A percentile compares a stretch with the other conserved stretches of the same genome.
phyloP scores from a whole-genome alignment of 352 stramenopile species.

The Halophytophthora batemanensis region DNA sequence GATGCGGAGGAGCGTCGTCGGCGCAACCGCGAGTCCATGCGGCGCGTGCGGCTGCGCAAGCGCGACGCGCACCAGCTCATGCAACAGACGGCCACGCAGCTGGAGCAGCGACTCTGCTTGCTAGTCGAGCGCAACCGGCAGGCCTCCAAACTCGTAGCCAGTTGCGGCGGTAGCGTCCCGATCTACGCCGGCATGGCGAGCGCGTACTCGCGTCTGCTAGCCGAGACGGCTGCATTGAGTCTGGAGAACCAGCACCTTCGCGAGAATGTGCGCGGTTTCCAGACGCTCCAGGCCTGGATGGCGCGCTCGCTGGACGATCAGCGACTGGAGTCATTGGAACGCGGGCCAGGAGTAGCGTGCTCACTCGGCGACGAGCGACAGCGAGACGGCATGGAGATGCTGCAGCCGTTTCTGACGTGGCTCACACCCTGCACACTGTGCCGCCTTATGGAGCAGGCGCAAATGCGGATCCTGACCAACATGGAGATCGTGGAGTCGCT shows the following conservation, averaged over 20 bases:
- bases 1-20: constrained; percentile 21
- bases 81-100: constrained; percentile 10
- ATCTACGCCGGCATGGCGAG: too few species aligned
- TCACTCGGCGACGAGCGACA: not conserved
- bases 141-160: not conserved
- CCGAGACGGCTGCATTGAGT: constrained; percentile 16
- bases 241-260: constrained; percentile 18
- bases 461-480: constrained; percentile 24
- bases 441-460: not conserved
- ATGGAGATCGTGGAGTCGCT: constrained; percentile 17
- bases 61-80: constrained; percentile 7
- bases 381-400: not conserved
- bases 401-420: constrained; percentile 3
- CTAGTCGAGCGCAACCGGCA: constrained; percentile 9
- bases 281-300: constrained; percentile 9
- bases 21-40: constrained; percentile 36
- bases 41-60: constrained; percentile 23
- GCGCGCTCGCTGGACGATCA: constrained; percentile 13
- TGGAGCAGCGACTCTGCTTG: constrained; percentile 16
- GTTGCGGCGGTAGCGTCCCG: not conserved
- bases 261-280: constrained; percentile 9
- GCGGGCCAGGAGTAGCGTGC: not conserved
- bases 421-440: not conserved
- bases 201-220: constrained; percentile 5
- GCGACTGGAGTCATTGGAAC: not conserved